A percentile compares a stretch with the other conserved stretches of the same genome.
These are phyloP conservation scores for Gymnopus androsaceus DNA, from an alignment of 1,284 basidiomycete species.

Conservation along the genomic window DNA sequence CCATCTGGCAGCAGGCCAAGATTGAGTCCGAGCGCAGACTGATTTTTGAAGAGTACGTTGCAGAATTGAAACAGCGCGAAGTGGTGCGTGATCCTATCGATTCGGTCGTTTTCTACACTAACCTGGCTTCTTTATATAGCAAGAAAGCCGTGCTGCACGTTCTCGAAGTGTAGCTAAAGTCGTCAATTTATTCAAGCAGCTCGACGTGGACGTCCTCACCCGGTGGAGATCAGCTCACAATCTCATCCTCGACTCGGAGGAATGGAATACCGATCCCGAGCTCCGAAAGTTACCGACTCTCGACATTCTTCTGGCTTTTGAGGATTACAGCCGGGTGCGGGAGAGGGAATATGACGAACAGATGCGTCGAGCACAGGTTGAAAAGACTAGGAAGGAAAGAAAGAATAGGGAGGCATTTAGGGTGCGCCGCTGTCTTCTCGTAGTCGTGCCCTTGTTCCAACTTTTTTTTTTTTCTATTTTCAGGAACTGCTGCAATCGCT, in stretches of 20 bases:
- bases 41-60: conserved; percentile 88
- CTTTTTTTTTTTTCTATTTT: conserved; percentile 1
- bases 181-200: conserved; percentile 74
- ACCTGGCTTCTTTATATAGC: conserved; percentile 41
- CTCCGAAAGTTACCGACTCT: conserved; percentile 82
- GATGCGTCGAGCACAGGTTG: conserved; percentile 75
- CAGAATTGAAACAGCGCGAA: conserved; percentile 82
- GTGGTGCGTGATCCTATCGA: conserved; percentile 54
- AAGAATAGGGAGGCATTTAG: conserved; percentile 90
- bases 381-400: conserved; percentile 79
- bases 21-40: conserved; percentile 81
- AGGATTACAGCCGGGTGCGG: conserved; percentile 85
- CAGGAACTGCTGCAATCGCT: conserved; percentile 75
- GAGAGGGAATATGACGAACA: conserved; percentile 89
- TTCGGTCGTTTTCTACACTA: background rate
- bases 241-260: conserved; percentile 73
- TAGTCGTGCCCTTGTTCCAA: background rate
- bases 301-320: conserved; percentile 88
- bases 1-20: conserved; percentile 85
- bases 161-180: conserved; percentile 78
- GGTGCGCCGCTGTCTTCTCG: conserved; percentile 41
- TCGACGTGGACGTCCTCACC: conserved; percentile 86
- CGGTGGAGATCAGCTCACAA: conserved; percentile 85
- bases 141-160: conserved; percentile 75
- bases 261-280: conserved; percentile 75